Evolutionary conservation across 495 filamentous ascomycete species (phyloP).

Genomic region (Sporormia fimetaria): DNA sequence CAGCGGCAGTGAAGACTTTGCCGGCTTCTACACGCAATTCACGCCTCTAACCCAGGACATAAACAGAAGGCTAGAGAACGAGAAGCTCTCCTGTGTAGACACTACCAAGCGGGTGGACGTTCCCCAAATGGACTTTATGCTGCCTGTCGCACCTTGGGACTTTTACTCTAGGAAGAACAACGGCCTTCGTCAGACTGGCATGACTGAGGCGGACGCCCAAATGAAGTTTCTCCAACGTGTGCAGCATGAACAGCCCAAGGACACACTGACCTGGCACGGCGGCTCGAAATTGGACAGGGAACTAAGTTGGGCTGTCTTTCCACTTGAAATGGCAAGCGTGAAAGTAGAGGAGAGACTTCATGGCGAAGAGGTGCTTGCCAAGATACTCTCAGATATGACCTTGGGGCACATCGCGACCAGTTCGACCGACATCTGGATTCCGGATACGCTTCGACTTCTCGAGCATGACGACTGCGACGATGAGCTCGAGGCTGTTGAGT

Average conservation of each 20-base stretch:
- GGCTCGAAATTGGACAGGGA: slow-evolving; percentile 34
- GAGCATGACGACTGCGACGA: slow-evolving; percentile 39
- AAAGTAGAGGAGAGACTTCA: slow-evolving; percentile 29
- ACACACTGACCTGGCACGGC: slow-evolving; percentile 36
- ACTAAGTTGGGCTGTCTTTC: slow-evolving; percentile 36
- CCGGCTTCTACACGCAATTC: slow-evolving; percentile 37
- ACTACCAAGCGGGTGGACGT: slow-evolving; percentile 45
- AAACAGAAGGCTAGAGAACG: slow-evolving; percentile 44
- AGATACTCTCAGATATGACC: slow-evolving; percentile 19
- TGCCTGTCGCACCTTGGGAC: slow-evolving; percentile 47
- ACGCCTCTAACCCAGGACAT: slow-evolving; percentile 36
- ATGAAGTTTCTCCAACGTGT: slow-evolving; percentile 18
- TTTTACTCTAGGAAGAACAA: slow-evolving; percentile 3
- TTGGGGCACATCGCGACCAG: slow-evolving; percentile 27
- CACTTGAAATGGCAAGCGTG: slow-evolving; percentile 27
- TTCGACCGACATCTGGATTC: slow-evolving; percentile 39
- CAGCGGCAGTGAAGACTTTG: slow-evolving; percentile 28
- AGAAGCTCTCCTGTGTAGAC: slow-evolving; percentile 49
- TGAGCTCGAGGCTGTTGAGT: slow-evolving; percentile 32
- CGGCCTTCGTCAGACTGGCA: background rate
- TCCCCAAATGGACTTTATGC: slow-evolving; percentile 50
- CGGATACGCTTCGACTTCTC: slow-evolving; percentile 42
- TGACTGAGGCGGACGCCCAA: slow-evolving; percentile 23
- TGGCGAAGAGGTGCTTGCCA: slow-evolving; percentile 27
- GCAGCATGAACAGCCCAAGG: slow-evolving; percentile 23